Percentiles rank a stretch among this genome's conserved stretches.
Evolutionary conservation across 441 rosid species (phyloP).

Genomic region (Rhodomyrtus psidioides): DNA sequence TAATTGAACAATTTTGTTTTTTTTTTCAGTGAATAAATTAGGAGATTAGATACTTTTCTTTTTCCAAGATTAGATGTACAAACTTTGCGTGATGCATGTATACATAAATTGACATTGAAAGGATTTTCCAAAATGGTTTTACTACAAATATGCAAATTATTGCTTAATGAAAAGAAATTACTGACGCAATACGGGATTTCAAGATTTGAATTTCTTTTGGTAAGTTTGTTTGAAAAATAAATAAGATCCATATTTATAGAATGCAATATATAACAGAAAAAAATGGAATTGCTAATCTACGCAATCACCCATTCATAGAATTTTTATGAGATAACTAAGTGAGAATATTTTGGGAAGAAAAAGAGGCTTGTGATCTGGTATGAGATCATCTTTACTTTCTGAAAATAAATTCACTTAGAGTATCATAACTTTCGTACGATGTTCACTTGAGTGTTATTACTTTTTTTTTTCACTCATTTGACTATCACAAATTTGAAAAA

Average conservation of each 20-base stretch:
- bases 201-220: not conserved
- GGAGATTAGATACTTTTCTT: too few relatives aligned
- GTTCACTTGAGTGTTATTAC: too few relatives aligned
- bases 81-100: not conserved
- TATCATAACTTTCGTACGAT: too few relatives aligned
- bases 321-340: not conserved
- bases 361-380: not conserved
- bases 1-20: too few relatives aligned
- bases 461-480: too few relatives aligned
- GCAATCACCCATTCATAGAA: not conserved
- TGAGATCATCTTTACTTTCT: not conserved
- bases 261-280: not conserved
- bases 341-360: not conserved
- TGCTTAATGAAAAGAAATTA: not conserved
- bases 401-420: too few relatives aligned
- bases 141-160: not conserved
- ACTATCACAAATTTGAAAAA: too few relatives aligned
- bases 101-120: not conserved
- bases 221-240: not conserved
- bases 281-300: not conserved
- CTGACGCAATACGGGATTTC: not conserved
- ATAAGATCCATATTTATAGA: not conserved
- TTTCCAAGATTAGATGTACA: too few relatives aligned
- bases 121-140: too few relatives aligned
- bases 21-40: too few relatives aligned